Base-by-base conservation (phyloP, 2,329 filamentous ascomycete genomes). In the Botryotinia globosa region DNA sequence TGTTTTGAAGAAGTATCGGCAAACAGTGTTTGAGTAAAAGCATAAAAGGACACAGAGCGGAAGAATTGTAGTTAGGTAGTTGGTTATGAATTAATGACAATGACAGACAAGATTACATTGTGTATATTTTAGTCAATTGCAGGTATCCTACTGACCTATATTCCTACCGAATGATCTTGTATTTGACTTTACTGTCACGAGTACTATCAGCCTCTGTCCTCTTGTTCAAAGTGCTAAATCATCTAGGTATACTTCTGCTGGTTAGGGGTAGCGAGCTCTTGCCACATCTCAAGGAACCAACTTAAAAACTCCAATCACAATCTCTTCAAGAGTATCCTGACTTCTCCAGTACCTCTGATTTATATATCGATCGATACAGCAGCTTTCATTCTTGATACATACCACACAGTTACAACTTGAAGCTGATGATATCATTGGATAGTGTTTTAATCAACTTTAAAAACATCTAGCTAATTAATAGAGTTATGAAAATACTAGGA, bases 71-170 rank as follows among this genome's bases (percentile, higher is more conserved):
- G 42, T 48, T 29, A 32, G 18, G 25, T 48, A 51, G 34, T 22
- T 42, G 45, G 10, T 42, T 67, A 67, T 3, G 64, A 67, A 67
- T 42, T 56, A 48, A 67, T 54, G 25, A 42, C 51, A n/a, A 54
- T 54, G 45, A 42, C 22, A 10, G 32, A 66, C 20, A 22, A 18
- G 64, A 51, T 39, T 14, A 67, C 22, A 16, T 42, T 56, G 64
- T 54, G 45, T 25, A 66, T 54, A 39, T 9, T 39, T 16, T 4
- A 66, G 9, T 42, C 34, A 12, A 22, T 45, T 22, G 7, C 44
- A 22, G 44, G 7, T 22, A 45, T 45, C 20, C 7, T 22, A 45
- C 20, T 45, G 44, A 45, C 8, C 18, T 22, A 22, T 22, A 22
- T 22, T 45, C 44, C 7, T 9, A 45, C 44, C 20, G 2, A 9